A percentile compares a stretch with the other conserved stretches of the same genome.
phyloP scores from a whole-genome alignment of 2,329 filamentous ascomycete genomes.

The Apiospora malaysiana region DNA sequence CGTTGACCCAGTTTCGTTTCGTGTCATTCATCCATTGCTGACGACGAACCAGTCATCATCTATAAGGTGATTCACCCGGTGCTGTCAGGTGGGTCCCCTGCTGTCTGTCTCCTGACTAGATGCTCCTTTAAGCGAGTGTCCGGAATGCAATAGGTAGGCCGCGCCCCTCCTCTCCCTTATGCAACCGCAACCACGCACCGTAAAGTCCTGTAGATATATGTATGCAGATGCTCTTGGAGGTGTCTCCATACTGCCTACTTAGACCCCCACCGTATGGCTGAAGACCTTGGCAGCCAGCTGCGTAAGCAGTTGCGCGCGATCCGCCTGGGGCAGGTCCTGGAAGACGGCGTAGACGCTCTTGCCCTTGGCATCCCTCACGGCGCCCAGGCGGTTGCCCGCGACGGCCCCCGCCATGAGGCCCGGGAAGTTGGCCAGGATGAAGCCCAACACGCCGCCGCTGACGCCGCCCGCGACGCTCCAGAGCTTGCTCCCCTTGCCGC shows the following conservation, averaged over 20 bases:
- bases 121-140: background rate
- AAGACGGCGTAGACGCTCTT: constrained; percentile 97
- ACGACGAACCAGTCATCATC: background rate
- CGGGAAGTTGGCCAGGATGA: constrained; percentile 92
- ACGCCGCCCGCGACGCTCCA: constrained; percentile 87
- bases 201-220: background rate
- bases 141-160: background rate
- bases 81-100: background rate
- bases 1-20: background rate
- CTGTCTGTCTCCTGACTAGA: background rate
- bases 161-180: background rate
- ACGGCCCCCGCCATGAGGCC: constrained; percentile 89
- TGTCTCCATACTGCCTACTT: background rate
- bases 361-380: constrained; percentile 85
- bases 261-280: constrained; percentile 71
- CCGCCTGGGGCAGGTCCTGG: constrained; percentile 80
- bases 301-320: constrained; percentile 80
- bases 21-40: constrained; percentile 7
- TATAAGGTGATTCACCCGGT: background rate
- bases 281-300: constrained; percentile 89
- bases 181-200: background rate
- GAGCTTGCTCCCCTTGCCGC: constrained; percentile 71
- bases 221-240: background rate
- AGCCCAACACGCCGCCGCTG: constrained; percentile 88
- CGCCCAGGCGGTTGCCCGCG: constrained; percentile 89